Percentiles rank a stretch among this genome's conserved stretches.
phyloP scores from a whole-genome alignment of 495 filamentous ascomycete genomes.

The Xylaria intraflava region DNA sequence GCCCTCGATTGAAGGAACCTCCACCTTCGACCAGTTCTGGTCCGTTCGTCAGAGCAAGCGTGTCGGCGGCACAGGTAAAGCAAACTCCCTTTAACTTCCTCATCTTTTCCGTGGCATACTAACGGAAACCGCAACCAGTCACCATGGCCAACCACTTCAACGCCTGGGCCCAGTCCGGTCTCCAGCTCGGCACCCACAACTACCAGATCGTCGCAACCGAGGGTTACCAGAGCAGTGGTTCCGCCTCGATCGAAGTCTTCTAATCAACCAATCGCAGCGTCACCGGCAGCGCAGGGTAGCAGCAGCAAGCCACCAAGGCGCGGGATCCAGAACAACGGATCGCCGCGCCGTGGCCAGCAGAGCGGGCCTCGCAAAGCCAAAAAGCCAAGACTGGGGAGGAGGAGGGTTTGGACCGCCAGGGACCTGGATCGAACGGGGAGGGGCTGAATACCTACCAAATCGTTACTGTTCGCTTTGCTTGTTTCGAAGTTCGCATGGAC shows the following conservation, averaged over 20 bases:
- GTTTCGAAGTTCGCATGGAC: too few relatives aligned
- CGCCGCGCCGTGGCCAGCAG: too few relatives aligned
- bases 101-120: background rate
- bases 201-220: conserved; percentile 57
- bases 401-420: too few relatives aligned
- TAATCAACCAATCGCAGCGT: too few relatives aligned
- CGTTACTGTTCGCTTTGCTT: too few relatives aligned
- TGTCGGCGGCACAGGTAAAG: conserved; percentile 35
- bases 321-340: too few relatives aligned
- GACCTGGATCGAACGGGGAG: too few relatives aligned
- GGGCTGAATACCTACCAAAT: too few relatives aligned
- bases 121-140: conserved; percentile 13
- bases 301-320: too few relatives aligned
- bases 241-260: conserved; percentile 32
- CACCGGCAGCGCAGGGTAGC: too few relatives aligned
- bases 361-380: too few relatives aligned
- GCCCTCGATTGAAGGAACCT: conserved; percentile 50
- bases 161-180: conserved; percentile 48
- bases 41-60: conserved; percentile 45
- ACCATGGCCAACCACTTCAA: conserved; percentile 55
- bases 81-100: background rate
- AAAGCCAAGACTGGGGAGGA: too few relatives aligned
- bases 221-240: conserved; percentile 45
- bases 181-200: conserved; percentile 49
- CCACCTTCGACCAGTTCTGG: conserved; percentile 55